These are phyloP conservation scores for Myxozyma monticola DNA, from an alignment of 805 yeast genomes.

Conservation along the genomic window DNA sequence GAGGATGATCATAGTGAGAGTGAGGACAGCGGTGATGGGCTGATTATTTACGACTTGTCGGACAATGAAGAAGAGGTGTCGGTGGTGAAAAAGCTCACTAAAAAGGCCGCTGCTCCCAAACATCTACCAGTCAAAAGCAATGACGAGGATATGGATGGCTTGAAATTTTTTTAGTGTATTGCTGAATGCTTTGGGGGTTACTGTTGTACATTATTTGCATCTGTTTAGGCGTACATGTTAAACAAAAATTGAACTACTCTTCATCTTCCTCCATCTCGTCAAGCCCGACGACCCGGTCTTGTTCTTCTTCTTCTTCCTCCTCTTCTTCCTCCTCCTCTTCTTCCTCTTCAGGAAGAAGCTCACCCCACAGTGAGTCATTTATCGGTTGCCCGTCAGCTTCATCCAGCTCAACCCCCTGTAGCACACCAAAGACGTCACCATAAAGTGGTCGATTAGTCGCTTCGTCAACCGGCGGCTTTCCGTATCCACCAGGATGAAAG, in stretches of 20 bases:
- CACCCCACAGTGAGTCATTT: constrained; percentile 41
- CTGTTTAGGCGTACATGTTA: neutral
- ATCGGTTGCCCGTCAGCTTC: constrained; percentile 26
- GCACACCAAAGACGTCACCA: constrained; percentile 39
- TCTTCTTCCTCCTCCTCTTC: constrained; percentile 40
- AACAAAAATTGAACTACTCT: neutral
- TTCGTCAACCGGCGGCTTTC: constrained; percentile 42
- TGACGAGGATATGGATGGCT: constrained; percentile 3
- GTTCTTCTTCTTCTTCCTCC: constrained; percentile 43
- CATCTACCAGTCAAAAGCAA: too few relatives aligned
- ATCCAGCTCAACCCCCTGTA: constrained; percentile 11
- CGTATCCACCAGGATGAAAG: constrained; percentile 45
- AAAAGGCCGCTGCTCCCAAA: neutral
- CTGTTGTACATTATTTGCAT: neutral
- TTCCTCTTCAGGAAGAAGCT: constrained; percentile 38
- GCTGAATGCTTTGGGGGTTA: neutral
- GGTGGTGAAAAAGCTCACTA: neutral
- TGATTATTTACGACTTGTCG: neutral
- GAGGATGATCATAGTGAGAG: neutral
- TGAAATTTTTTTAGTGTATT: constrained; percentile 9
- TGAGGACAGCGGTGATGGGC: neutral
- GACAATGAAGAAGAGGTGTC: neutral
- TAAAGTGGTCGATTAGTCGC: constrained; percentile 38
- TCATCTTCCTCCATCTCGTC: constrained; percentile 22
- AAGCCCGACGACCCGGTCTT: constrained; percentile 34